Conservation (phyloP, 2,329 filamentous ascomycete genomes). For the Alternaria sp. region DNA sequence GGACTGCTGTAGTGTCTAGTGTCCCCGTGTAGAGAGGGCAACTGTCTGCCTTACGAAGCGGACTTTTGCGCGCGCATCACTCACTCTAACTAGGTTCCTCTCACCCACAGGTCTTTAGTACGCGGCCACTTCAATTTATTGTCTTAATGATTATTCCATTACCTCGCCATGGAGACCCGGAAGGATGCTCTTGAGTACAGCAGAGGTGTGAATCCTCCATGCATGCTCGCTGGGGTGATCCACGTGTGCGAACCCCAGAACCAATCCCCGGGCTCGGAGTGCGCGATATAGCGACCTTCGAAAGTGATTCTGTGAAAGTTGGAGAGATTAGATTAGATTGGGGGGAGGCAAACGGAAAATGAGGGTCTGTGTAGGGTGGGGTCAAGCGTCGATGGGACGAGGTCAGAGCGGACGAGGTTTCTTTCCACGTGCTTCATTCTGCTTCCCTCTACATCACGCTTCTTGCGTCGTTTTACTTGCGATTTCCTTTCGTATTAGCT, state of each 20-base stretch:
- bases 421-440: conserved; percentile 3
- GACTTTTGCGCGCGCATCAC: neutral
- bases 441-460: neutral
- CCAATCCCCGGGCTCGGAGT: neutral
- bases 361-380: neutral
- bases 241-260: neutral
- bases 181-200: neutral
- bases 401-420: neutral
- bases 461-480: neutral
- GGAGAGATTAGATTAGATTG: neutral
- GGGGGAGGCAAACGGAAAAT: neutral
- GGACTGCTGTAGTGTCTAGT: neutral
- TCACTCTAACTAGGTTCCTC: neutral
- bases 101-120: neutral
- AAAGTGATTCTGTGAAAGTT: neutral
- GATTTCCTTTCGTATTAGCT: neutral
- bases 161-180: neutral
- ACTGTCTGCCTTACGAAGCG: conserved; percentile 4
- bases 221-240: neutral
- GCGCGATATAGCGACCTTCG: neutral
- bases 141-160: neutral
- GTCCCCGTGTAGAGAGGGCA: conserved; percentile 5
- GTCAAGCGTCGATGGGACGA: neutral
- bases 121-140: neutral
- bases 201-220: neutral